A percentile compares a stretch with the other conserved stretches of the same genome.
Conservation (phyloP, 2,329 filamentous ascomycete genomes). For the Coccinonectria pachysandricola region DNA sequence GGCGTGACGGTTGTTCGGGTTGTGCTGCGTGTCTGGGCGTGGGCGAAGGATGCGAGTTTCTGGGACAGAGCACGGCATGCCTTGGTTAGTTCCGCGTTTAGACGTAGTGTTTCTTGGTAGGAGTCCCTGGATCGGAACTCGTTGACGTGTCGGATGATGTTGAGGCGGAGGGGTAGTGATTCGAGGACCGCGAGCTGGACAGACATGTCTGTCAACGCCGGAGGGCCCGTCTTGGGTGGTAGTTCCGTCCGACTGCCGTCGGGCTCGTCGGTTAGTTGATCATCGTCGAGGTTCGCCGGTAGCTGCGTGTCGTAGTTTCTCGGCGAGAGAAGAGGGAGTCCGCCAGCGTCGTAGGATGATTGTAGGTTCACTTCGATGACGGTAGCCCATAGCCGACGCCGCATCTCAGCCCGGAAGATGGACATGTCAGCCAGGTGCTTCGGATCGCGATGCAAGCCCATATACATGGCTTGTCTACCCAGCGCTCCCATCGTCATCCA, state of each 20-base stretch:
- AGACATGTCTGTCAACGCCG: constrained; percentile 34
- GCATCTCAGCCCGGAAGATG: constrained; percentile 39
- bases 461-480: constrained; percentile 44
- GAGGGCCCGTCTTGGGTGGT: constrained; percentile 2
- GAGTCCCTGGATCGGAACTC: constrained; percentile 31
- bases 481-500: constrained; percentile 42
- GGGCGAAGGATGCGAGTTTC: constrained; percentile 25
- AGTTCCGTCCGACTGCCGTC: constrained; percentile 13
- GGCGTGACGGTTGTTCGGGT: constrained; percentile 14
- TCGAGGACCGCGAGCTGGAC: constrained; percentile 35
- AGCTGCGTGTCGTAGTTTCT: constrained; percentile 40
- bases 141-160: constrained; percentile 36
- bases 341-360: constrained; percentile 39
- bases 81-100: constrained; percentile 34
- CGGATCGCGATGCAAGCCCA: constrained; percentile 50
- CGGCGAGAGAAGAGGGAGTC: constrained; percentile 35
- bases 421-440: constrained; percentile 37
- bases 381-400: constrained; percentile 46
- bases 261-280: constrained; percentile 32
- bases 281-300: constrained; percentile 43
- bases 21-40: constrained; percentile 15
- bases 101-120: constrained; percentile 37
- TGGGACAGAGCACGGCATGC: constrained; percentile 25
- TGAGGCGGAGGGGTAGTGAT: constrained; percentile 33
- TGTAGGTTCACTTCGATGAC: constrained; percentile 45